Evolutionary conservation across 2,329 filamentous ascomycete species (phyloP).

Genomic region (Trichoderma asperellum): DNA sequence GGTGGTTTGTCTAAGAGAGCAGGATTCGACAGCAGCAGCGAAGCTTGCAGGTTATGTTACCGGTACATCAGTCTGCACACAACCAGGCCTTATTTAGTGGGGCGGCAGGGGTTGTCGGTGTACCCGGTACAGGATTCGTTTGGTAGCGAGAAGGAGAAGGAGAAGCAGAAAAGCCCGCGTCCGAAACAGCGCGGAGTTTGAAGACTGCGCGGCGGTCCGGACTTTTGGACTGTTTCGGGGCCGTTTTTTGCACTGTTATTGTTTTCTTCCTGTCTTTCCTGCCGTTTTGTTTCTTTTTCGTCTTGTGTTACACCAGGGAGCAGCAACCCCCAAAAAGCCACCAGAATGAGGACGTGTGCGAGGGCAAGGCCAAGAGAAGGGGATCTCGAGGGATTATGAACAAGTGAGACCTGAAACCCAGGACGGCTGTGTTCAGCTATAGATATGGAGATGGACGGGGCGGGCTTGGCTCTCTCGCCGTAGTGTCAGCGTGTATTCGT

Average conservation of each 20-base stretch:
- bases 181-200: constrained; percentile 21
- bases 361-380: not conserved
- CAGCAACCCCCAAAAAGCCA: not conserved
- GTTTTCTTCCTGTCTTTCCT: not conserved
- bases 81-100: constrained; percentile 25
- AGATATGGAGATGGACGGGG: not conserved
- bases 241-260: not conserved
- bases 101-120: constrained; percentile 1
- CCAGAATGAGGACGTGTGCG: constrained; percentile 1
- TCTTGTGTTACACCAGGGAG: not conserved
- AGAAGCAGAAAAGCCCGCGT: constrained; percentile 14
- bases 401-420: not conserved
- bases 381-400: not conserved
- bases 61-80: constrained; percentile 18
- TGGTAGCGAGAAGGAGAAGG: not conserved
- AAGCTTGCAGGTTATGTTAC: not conserved
- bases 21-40: not conserved
- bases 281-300: not conserved
- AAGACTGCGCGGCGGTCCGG: constrained; percentile 13
- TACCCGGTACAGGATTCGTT: constrained; percentile 5
- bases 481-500: not conserved
- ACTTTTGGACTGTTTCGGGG: not conserved
- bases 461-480: not conserved
- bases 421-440: not conserved
- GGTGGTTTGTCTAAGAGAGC: not conserved